Evolutionary conservation across 129 eudicot genomes (phyloP).

Genomic region (Sambucus nigra): DNA sequence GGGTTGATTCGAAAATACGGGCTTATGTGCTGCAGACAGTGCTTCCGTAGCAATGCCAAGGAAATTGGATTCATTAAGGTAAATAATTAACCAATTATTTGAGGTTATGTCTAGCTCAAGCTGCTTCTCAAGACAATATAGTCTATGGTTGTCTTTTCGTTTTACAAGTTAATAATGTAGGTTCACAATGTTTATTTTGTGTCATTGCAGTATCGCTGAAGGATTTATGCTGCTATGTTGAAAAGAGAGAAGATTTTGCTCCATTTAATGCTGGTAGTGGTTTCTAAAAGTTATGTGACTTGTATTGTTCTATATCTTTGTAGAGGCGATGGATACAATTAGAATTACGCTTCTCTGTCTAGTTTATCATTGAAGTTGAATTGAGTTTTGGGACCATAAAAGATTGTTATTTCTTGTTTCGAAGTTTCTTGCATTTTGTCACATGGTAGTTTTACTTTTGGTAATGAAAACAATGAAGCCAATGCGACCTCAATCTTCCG

Average conservation of each 20-base stretch:
- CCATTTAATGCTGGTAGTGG: not conserved
- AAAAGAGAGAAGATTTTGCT: not conserved
- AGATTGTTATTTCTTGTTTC: not conserved
- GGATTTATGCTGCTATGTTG: not conserved
- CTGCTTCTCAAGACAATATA: not conserved
- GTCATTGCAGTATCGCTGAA: constrained; percentile 56
- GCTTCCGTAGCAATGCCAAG: constrained; percentile 90
- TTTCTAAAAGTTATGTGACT: not conserved
- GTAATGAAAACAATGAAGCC: no score
- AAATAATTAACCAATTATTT: not conserved
- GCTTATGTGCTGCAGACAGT: constrained; percentile 90
- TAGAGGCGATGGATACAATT: no score
- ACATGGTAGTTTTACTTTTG: constrained; percentile 21
- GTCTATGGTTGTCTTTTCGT: not conserved
- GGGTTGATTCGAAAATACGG: constrained; percentile 74
- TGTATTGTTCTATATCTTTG: not conserved
- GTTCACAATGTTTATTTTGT: no score
- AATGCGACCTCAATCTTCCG: no score
- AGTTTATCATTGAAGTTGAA: constrained; percentile 1
- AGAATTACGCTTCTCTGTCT: not conserved
- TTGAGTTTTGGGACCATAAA: not conserved
- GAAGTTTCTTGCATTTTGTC: constrained; percentile 21
- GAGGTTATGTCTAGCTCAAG: not conserved
- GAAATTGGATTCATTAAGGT: constrained; percentile 94
- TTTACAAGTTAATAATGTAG: not conserved